Base-by-base conservation (phyloP, 2,329 filamentous ascomycete species). In the Daldinia sp. region DNA sequence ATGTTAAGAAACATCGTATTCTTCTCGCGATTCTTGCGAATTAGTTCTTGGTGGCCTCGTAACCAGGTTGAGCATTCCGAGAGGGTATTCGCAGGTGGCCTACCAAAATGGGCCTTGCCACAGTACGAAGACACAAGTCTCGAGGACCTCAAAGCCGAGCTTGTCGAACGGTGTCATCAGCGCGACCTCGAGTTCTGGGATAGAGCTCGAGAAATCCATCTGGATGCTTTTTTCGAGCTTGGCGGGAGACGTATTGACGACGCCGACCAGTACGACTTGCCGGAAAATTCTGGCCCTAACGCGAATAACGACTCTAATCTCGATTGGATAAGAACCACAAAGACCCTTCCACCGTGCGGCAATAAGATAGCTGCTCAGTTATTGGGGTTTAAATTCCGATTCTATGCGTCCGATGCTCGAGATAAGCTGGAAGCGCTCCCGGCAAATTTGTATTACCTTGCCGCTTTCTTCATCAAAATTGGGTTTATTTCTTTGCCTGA, bases 1-100 rank as follows among this genome's bases (percentile, higher is more conserved):
- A 87, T 99, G 59, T 93, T 99, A 75, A 97, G 97, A 77, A 93
- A 97, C 73, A 94, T 91, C 78, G 90, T 92, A 35, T 99, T 98
- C 81, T 98, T 98, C 76, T 91, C 98, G 78, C 97, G 97, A 78
- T 90, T 98, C 54, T 84, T 99, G 26, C 88, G 95, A 65, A 90
- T 90, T 65, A 98, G 95, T 82, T 97, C 95, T 26, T 99, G 96
- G 96, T 99, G 96, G 96, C 96, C 96, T 1, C 89, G 90, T 56
- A 89, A 88, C 56, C 85, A 86, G 72, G 78, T 82, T 39, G 79
- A 76, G 72, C 77, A 77, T 53, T 75, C 78, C 50, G 77, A 81
- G 10, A 77, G 77, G 37, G 80, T 84, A 18, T 87, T 86, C 54
- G 82, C 87, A 13, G 87, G 87, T 2, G 91, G 92, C 0, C 83